These are phyloP conservation scores for Lasiosphaeriaceae sp. DNA, from an alignment of 495 filamentous ascomycete species.

Conservation along the genomic window DNA sequence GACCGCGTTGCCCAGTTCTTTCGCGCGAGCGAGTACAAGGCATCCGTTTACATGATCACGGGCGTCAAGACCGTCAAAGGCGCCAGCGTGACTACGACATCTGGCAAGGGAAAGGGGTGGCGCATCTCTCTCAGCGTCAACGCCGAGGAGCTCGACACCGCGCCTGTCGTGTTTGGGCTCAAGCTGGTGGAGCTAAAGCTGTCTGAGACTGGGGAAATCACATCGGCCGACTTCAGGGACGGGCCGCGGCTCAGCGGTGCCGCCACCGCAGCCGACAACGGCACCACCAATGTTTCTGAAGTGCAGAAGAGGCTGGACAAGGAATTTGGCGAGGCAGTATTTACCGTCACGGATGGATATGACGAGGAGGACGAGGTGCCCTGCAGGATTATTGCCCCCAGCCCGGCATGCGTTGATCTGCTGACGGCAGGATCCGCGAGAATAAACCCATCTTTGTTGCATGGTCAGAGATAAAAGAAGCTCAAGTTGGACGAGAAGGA, in stretches of 20 bases:
- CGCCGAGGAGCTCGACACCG: background rate
- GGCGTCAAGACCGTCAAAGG: constrained; percentile 12
- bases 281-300: background rate
- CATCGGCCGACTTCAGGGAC: background rate
- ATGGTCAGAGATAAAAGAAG: no score
- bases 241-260: background rate
- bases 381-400: constrained; percentile 4
- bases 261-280: background rate
- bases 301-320: constrained; percentile 1
- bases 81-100: constrained; percentile 7
- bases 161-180: constrained; percentile 6
- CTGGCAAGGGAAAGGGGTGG: constrained; percentile 7
- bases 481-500: no score
- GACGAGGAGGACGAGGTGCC: constrained; percentile 5
- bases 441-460: constrained; percentile 1
- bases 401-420: constrained; percentile 7
- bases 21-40: background rate
- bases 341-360: constrained; percentile 3
- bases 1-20: constrained; percentile 6
- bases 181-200: constrained; percentile 7
- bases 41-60: constrained; percentile 13
- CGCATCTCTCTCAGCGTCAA: constrained; percentile 2
- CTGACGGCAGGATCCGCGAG: constrained; percentile 12
- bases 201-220: background rate
- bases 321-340: constrained; percentile 4